phyloP scores from a whole-genome alignment of 148 eudicot genomes.

The Persicaria maculosa region DNA sequence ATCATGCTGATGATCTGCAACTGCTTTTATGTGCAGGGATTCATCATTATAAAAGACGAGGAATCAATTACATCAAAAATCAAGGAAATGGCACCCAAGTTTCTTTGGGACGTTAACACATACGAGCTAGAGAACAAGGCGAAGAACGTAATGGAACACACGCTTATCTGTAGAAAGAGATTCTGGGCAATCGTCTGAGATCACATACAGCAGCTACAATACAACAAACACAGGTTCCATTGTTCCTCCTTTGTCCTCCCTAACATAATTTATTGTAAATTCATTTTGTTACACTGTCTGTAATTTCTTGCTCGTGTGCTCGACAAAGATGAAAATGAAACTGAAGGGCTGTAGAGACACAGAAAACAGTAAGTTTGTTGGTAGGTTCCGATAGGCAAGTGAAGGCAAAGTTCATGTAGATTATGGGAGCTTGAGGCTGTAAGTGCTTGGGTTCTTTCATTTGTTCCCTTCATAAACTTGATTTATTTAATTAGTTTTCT shows the following conservation, averaged over 20 bases:
- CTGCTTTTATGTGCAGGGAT: slow-evolving; percentile 51
- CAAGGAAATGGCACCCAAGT: slow-evolving; percentile 51
- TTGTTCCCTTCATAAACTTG: not conserved
- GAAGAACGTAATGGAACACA: slow-evolving; percentile 39
- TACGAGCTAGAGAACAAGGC: slow-evolving; percentile 57
- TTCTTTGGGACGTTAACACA: slow-evolving; percentile 78
- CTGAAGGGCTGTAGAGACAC: not conserved
- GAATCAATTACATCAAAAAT: slow-evolving; percentile 52
- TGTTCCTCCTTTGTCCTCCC: not conserved
- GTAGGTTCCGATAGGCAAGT: not conserved
- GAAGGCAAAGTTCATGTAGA: not conserved
- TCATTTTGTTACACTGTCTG: not conserved
- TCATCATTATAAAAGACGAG: slow-evolving; percentile 68
- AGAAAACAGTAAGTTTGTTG: not conserved
- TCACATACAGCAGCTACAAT: not conserved
- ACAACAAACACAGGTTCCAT: not conserved
- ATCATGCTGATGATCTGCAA: not conserved
- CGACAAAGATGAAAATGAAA: not conserved
- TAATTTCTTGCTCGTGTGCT: slow-evolving; percentile 20
- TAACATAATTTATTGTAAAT: not conserved
- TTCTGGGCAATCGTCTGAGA: slow-evolving; percentile 72
- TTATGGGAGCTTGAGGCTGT: not conserved
- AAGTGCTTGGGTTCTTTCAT: not conserved
- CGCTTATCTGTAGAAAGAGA: slow-evolving; percentile 73
- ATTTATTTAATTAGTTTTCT: not conserved